Base-by-base conservation (phyloP, 2,329 filamentous ascomycete species). In the Curvularia lunata region DNA sequence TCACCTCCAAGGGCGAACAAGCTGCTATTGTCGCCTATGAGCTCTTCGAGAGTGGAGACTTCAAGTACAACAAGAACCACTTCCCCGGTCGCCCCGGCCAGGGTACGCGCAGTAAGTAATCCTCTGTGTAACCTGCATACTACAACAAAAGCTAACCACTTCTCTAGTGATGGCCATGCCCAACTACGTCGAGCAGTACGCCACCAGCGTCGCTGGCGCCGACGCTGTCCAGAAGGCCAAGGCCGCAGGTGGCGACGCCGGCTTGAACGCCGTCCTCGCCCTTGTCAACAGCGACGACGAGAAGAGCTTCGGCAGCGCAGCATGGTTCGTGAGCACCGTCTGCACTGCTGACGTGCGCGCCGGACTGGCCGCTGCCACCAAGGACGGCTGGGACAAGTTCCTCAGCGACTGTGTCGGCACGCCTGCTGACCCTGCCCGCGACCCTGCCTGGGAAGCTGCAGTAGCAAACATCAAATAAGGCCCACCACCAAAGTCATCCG, bases 1-100 rank as follows among this genome's bases (percentile, higher is more conserved):
- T 92, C 65, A 81, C 77, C 47, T 74, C 75, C 32, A 76, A 78
- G 21, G 83, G 81, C 21, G 85, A 89, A 66, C 87, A 90, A 71
- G 91, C 91, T 6, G 90, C 88, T 21, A 75, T 93, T 16, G 71
- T 95, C 42, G 82, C 87, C 12, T 81, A 92, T 69, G 89, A 91
- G 79, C 85, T 88, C 10, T 88, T 87, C 71, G 92, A 96, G 79
- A 86, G 85, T 1, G 86, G 56, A 21, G 82, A 88, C 61, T 91
- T 93, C 78, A 82, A 84, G 68, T 93, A 85, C 83, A 91, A 88
- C 76, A 83, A 82, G 74, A 91, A 92, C 77, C 80, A 86, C 66
- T 84, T 16, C 41, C 80, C 62, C 1, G 84, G 82, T n/a, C 70
- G 78, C 0, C 82, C 88, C 0, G 91, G 90, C 8, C 89, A 93